Evolutionary conservation across 495 filamentous ascomycete species (phyloP).

Genomic region (Xylaria telfairii): DNA sequence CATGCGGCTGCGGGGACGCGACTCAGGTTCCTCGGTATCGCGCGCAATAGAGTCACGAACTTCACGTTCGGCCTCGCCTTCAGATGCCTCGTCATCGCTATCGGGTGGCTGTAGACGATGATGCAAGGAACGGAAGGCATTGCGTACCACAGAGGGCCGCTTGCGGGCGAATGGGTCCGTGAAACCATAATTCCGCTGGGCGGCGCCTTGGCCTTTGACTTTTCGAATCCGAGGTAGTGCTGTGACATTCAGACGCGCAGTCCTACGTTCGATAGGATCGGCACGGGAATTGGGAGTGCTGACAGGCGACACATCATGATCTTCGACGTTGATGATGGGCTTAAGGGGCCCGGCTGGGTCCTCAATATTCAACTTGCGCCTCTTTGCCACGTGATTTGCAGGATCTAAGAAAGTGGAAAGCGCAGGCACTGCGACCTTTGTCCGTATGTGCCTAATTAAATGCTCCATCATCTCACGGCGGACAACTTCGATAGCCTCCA

Average conservation of each 20-base stretch:
- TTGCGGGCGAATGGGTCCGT: conserved; percentile 79
- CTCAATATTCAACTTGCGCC: conserved; percentile 76
- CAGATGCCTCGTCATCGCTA: conserved; percentile 63
- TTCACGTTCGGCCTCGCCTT: conserved; percentile 54
- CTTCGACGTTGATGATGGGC: conserved; percentile 51
- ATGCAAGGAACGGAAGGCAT: conserved; percentile 58
- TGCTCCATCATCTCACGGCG: conserved; percentile 82
- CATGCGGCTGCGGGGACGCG: conserved; percentile 78
- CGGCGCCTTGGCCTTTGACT: conserved; percentile 59
- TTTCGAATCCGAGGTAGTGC: conserved; percentile 77
- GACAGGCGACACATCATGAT: conserved; percentile 62
- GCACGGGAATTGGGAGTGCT: conserved; percentile 74
- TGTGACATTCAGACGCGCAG: conserved; percentile 63
- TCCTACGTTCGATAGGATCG: conserved; percentile 58
- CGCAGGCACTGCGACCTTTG: conserved; percentile 79
- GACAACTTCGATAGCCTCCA: conserved; percentile 77
- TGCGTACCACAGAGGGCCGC: conserved; percentile 53
- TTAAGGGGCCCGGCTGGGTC: conserved; percentile 64
- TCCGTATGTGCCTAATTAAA: conserved; percentile 83
- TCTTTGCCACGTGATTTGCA: conserved; percentile 72
- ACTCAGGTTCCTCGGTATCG: conserved; percentile 84
- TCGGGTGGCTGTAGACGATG: conserved; percentile 59
- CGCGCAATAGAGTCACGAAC: conserved; percentile 61
- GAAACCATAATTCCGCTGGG: conserved; percentile 70
- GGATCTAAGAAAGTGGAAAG: conserved; percentile 87